Evolutionary conservation across 768 basidiomycete genomes (phyloP), one percentile per base, ranked within the genome.

Genomic region (Candolleomyces eurysporus): DNA sequence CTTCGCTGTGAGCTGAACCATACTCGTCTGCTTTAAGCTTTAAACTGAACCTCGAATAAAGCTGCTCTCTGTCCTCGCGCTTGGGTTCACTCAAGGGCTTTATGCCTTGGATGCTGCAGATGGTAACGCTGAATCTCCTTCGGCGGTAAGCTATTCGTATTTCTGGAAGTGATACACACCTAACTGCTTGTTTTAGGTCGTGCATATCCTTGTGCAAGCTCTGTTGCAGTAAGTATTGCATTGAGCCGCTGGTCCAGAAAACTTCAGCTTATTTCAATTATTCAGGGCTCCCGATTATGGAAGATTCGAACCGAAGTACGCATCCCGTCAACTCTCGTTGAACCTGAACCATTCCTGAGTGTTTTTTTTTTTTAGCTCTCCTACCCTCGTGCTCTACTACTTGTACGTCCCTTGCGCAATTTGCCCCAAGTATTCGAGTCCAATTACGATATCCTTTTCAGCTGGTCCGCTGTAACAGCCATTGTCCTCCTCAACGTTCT

Each of bases 51-150:
- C 14, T 26, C 26, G 26, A 16, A 63, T 48, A 3, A 65, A 94
- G 92, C 76, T 94, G 39, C 77, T 96, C 14, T 92, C 89, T 11
- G 82, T 98, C 26, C 82, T 97, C 51, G 89, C 85, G 2, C 71
- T 92, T 45, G 96, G 95, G 1, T 97, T 98, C 71, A 79, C 80
- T 13, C 94, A 97, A 73, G 91, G 88, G 1, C 77, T 98, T 65
- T 93, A 90, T 68, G 96, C 96, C 1, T 76, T 97, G 21, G 94
- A 97, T 70, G 92, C 90, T 39, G 93, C 95, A 3, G 94, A 97
- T 74, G 94, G 95, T 3, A 77, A 82, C 42, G 79, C 79, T 1
- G 88, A 90, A 56, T 76, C 79, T 43, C 74, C 81, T 3, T 72
- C 72, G 3, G 68, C 73, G 45, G 90, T 89, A 68, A 65, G 78